phyloP scores from a whole-genome alignment of 2,329 filamentous ascomycete species.

The Fusarium graminum region DNA sequence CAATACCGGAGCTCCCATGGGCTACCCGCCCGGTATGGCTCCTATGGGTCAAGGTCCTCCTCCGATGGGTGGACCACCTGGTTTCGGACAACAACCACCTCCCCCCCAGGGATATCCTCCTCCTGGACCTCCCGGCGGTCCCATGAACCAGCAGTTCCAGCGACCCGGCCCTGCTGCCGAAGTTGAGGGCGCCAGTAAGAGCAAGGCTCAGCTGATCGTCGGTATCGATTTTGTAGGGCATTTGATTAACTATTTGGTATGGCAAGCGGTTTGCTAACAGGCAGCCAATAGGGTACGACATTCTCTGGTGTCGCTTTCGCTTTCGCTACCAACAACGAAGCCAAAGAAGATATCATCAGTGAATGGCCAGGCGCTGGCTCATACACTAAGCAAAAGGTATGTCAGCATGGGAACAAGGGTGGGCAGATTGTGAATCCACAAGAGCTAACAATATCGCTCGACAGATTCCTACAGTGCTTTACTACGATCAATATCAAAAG shows the following conservation, averaged over 20 bases:
- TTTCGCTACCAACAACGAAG: slow-evolving; percentile 96
- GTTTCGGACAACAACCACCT: slow-evolving; percentile 57
- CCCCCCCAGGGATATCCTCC: slow-evolving; percentile 60
- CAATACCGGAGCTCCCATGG: slow-evolving; percentile 72
- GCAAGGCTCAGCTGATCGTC: slow-evolving; percentile 97
- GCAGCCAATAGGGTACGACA: slow-evolving; percentile 81
- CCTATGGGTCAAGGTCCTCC: slow-evolving; percentile 60
- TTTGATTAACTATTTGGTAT: background rate
- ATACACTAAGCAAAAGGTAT: slow-evolving; percentile 97
- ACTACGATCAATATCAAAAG: slow-evolving; percentile 99
- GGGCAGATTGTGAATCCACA: background rate
- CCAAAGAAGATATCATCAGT: slow-evolving; percentile 98
- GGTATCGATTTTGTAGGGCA: slow-evolving; percentile 94
- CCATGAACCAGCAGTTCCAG: slow-evolving; percentile 59
- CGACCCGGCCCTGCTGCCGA: slow-evolving; percentile 71
- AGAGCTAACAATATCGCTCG: slow-evolving; percentile 26
- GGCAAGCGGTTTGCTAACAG: slow-evolving; percentile 30
- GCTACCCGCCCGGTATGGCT: slow-evolving; percentile 70
- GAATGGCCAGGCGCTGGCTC: slow-evolving; percentile 99
- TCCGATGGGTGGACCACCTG: slow-evolving; percentile 53
- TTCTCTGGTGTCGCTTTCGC: slow-evolving; percentile 98
- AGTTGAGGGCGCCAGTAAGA: slow-evolving; percentile 88
- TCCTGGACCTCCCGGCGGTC: slow-evolving; percentile 55
- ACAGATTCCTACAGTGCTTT: slow-evolving; percentile 98
- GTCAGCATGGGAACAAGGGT: slow-evolving; percentile 21